phyloP scores from a whole-genome alignment of 805 yeast species.

The Starmerella apicola region DNA sequence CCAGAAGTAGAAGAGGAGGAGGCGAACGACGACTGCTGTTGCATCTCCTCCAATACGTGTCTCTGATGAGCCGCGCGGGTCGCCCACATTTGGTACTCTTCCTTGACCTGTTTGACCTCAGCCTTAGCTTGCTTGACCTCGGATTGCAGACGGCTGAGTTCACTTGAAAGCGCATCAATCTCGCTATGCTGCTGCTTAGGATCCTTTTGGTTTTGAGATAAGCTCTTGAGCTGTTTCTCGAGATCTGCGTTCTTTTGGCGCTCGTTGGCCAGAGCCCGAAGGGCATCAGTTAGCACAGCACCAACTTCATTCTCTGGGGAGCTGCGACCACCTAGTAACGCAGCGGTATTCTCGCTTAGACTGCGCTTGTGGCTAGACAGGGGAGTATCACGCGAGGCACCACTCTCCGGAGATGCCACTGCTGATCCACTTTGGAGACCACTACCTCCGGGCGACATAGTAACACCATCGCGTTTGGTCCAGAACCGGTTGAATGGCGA shows the following conservation, averaged over 20 bases:
- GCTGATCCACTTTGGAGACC: no score
- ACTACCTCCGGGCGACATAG: no score
- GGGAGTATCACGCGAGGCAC: no score
- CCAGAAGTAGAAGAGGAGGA: no score
- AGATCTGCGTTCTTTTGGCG: constrained; percentile 23
- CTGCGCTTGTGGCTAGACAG: constrained; percentile 18
- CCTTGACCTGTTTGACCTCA: not conserved
- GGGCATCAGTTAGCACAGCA: not conserved
- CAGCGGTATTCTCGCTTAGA: constrained; percentile 13
- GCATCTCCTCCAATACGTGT: no score
- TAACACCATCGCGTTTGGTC: constrained; percentile 4
- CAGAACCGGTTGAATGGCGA: constrained; percentile 10
- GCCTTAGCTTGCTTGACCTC: not conserved
- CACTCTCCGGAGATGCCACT: no score
- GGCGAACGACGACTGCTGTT: no score
- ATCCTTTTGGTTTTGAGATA: constrained; percentile 6
- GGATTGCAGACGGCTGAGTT: not conserved
- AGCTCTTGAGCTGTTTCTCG: constrained; percentile 19
- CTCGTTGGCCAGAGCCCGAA: not conserved
- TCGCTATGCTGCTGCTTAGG: not conserved
- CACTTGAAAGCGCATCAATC: not conserved
- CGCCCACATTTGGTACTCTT: not conserved
- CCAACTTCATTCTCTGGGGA: not conserved
- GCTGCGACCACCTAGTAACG: not conserved
- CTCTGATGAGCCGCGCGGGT: no score